Conservation (phyloP, 2,329 filamentous ascomycete genomes). For the Aspergillus novofumigatus region DNA sequence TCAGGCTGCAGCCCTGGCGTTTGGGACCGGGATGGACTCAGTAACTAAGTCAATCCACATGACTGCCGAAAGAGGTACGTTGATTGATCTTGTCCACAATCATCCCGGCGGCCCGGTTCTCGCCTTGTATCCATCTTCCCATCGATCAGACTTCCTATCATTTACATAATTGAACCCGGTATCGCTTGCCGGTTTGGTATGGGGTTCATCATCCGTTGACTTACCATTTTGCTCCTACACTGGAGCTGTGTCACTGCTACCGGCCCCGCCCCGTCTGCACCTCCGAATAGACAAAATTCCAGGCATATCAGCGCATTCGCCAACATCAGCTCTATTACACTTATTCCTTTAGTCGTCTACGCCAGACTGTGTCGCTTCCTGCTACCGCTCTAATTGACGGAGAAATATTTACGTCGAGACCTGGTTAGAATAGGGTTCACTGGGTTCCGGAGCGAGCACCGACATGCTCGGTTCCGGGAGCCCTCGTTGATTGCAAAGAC, state of each 20-base stretch:
- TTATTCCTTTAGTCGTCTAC: constrained; percentile 1
- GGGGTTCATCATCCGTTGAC: constrained; percentile 21
- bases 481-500: constrained; percentile 37
- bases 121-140: constrained; percentile 4
- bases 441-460: constrained; percentile 40
- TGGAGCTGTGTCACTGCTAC: constrained; percentile 24
- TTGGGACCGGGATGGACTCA: constrained; percentile 7
- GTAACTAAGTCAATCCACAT: constrained; percentile 10
- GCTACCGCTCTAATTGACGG: constrained; percentile 1
- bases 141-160: constrained; percentile 5
- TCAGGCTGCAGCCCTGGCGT: constrained; percentile 18
- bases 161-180: constrained; percentile 3
- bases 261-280: constrained; percentile 28
- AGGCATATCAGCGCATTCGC: constrained; percentile 20
- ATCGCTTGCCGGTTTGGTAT: constrained; percentile 14
- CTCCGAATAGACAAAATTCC: constrained; percentile 25
- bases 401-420: constrained; percentile 5
- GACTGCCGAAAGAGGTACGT: constrained; percentile 13
- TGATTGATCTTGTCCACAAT: constrained; percentile 11
- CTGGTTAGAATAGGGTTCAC: constrained; percentile 16
- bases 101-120: constrained; percentile 11
- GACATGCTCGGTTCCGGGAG: constrained; percentile 40
- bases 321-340: constrained; percentile 22
- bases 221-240: constrained; percentile 19
- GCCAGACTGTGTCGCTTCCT: neutral